Percentiles rank a stretch among this genome's conserved stretches.
Conservation (phyloP, 495 filamentous ascomycete species). For the Pyrenula massariospora region DNA sequence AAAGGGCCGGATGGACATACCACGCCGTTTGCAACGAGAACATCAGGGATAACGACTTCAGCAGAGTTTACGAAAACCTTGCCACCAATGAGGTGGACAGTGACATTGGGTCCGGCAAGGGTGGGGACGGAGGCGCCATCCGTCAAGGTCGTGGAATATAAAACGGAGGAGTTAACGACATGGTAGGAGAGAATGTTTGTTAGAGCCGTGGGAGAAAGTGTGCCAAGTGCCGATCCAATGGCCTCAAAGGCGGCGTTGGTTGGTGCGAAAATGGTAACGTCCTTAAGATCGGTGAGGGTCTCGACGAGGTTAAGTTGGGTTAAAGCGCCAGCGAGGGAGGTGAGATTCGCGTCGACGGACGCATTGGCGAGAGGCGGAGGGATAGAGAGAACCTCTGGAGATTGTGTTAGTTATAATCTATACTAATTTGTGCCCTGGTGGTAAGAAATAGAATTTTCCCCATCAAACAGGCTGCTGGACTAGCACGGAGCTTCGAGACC, state of each 20-base stretch:
- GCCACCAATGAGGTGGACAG: slow-evolving; percentile 34
- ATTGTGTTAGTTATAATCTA: not conserved
- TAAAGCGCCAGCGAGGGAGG: slow-evolving; percentile 45
- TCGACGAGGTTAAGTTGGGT: slow-evolving; percentile 26
- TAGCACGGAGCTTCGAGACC: not conserved
- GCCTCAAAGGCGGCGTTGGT: slow-evolving; percentile 48
- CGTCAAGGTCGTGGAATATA: slow-evolving; percentile 34
- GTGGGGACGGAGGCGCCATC: slow-evolving; percentile 33
- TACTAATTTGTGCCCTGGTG: no score
- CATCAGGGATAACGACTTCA: slow-evolving; percentile 40
- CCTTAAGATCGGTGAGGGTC: slow-evolving; percentile 22
- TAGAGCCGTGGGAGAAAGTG: slow-evolving; percentile 34
- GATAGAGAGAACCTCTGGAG: slow-evolving; percentile 32
- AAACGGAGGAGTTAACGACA: slow-evolving; percentile 38
- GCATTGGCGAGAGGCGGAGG: slow-evolving; percentile 39
- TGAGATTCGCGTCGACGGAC: slow-evolving; percentile 38
- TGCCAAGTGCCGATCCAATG: slow-evolving; percentile 38
- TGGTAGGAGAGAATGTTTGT: slow-evolving; percentile 26
- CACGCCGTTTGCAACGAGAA: slow-evolving; percentile 56
- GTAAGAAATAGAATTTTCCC: no score
- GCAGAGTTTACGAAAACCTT: slow-evolving; percentile 42
- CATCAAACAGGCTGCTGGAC: no score
- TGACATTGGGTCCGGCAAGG: slow-evolving; percentile 33
- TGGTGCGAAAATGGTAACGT: slow-evolving; percentile 55
- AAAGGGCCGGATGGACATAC: slow-evolving; percentile 13